Evolutionary conservation across 495 filamentous ascomycete genomes (phyloP), one percentile per base, ranked within the genome.

Genomic region (Daldinia grandis): DNA sequence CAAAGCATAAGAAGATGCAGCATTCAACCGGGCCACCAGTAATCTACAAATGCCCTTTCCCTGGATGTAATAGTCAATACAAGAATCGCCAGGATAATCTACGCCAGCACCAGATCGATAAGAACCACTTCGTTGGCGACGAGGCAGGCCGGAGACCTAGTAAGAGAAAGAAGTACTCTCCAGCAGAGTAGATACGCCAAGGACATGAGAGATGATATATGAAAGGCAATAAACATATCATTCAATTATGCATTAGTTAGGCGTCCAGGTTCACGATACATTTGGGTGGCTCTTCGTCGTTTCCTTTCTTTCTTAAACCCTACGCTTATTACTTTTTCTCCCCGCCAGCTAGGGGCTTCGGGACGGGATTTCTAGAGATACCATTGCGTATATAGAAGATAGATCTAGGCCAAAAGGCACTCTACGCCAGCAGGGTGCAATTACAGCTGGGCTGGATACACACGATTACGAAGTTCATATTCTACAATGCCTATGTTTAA

Each of bases 31-130:
- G 69, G 14, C 81, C 81, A 9, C 81, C 81, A 10, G 69, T 73
- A 49, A 84, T 85, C 49, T 85, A 79, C 75, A 79, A 79, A 66
- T 85, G 83, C 56, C 78, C 80, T 0, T 85, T 59, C 19, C 82
- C 82, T 0, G 83, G 83, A 0, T 85, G 83, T 64, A 77, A 73
- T 38, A 84, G 81, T 53, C 78, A 82, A 60, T 85, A 84, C 58
- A 84, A 81, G 72, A 85, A 84, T 70, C 80, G 83, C 15, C 77
- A 78, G 56, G 83, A 85, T 44, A 85, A 85, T 56, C 64, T 85
- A 64, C 74, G 79, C 49, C 83, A 85, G 70, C 83, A 85, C 62
- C 80, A 81, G 71, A 81, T 83, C 37, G 81, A 85, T 54, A 84
- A 84, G 75, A 79, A 76, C 5, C 83, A 85, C 42, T 84, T 79